Conservation (phyloP, 495 filamentous ascomycete species). For the Clohesyomyces aquaticus region DNA sequence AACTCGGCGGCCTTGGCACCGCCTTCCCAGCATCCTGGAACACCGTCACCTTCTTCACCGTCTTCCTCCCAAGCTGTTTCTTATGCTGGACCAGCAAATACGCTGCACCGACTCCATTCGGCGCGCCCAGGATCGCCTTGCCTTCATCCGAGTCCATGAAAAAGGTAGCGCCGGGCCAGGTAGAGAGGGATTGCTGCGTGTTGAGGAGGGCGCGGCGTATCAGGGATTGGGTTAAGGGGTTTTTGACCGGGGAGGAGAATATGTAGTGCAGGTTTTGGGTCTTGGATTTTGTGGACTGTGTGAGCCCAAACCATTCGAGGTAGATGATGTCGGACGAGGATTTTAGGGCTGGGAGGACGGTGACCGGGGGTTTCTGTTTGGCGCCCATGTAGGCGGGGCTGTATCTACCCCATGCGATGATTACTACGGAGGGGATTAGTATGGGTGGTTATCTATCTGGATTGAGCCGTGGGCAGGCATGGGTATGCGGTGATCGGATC, state of each 20-base stretch:
- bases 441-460: not conserved
- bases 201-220: slow-evolving; percentile 6
- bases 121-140: slow-evolving; percentile 17
- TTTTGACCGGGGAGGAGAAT: slow-evolving; percentile 9
- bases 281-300: not conserved
- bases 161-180: slow-evolving; percentile 18
- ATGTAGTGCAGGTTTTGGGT: slow-evolving; percentile 10
- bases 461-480: no score
- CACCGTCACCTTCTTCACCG: slow-evolving; percentile 12
- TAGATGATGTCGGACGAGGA: slow-evolving; percentile 17
- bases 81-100: slow-evolving; percentile 26
- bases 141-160: slow-evolving; percentile 13
- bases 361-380: slow-evolving; percentile 9
- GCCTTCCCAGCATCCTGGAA: slow-evolving; percentile 12
- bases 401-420: not conserved
- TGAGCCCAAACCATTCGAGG: slow-evolving; percentile 13
- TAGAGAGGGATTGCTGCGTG: not conserved
- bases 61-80: slow-evolving; percentile 17
- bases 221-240: not conserved
- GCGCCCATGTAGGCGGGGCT: slow-evolving; percentile 1
- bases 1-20: slow-evolving; percentile 1
- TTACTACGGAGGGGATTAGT: not conserved
- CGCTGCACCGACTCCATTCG: slow-evolving; percentile 15
- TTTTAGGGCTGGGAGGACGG: slow-evolving; percentile 10
- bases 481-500: no score